A percentile compares a stretch with the other conserved stretches of the same genome.
Evolutionary conservation across 2,329 filamentous ascomycete genomes (phyloP).

Genomic region (Colletotrichum lupini): DNA sequence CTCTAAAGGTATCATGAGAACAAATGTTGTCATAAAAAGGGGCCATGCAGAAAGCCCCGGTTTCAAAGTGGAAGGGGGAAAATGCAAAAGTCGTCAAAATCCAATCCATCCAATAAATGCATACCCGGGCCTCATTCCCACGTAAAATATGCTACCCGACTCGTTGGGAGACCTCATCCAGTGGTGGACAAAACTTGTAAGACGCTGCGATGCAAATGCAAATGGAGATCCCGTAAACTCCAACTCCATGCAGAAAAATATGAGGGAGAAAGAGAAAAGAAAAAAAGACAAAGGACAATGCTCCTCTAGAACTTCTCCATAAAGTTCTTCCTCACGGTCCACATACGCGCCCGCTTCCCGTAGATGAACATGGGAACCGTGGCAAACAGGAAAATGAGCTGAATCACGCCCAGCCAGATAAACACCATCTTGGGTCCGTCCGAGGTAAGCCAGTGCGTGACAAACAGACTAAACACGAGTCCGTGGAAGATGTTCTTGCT

Average conservation of each 20-base stretch:
- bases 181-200: background rate
- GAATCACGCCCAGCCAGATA: constrained; percentile 85
- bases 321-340: constrained; percentile 87
- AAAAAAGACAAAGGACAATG: background rate
- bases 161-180: background rate
- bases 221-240: background rate
- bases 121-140: too few relatives aligned
- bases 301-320: constrained; percentile 76
- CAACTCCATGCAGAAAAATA: background rate
- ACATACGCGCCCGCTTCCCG: constrained; percentile 91
- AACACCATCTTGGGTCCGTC: constrained; percentile 84
- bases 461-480: constrained; percentile 88
- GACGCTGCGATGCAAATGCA: background rate
- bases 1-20: background rate
- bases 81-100: too few relatives aligned
- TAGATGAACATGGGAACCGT: constrained; percentile 95
- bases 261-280: too few relatives aligned
- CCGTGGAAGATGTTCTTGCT: constrained; percentile 95
- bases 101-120: too few relatives aligned
- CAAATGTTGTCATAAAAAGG: background rate
- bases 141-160: background rate
- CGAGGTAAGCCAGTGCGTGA: constrained; percentile 82
- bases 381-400: constrained; percentile 77
- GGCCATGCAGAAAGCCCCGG: too few relatives aligned
- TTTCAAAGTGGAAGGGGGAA: too few relatives aligned